Percentiles rank a stretch among this genome's conserved stretches.
Evolutionary conservation across 2,329 filamentous ascomycete genomes (phyloP).

Genomic region (Ophiocordyceps unilateralis): DNA sequence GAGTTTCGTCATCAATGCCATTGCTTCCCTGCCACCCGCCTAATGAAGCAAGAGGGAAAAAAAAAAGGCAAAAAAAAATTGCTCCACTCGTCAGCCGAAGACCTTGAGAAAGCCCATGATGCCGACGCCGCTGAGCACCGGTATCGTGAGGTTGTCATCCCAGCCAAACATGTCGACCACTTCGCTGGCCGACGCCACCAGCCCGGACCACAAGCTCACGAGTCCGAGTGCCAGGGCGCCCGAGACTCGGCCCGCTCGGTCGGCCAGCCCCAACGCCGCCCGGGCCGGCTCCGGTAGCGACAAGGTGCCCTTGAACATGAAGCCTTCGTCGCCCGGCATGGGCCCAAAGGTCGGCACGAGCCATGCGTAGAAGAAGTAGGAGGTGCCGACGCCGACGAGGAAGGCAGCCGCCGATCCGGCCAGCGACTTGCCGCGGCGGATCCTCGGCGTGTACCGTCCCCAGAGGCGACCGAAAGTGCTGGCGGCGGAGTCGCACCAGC

Average conservation of each 20-base stretch:
- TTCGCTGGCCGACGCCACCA: conserved; percentile 78
- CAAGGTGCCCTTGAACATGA: conserved; percentile 65
- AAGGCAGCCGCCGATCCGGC: conserved; percentile 80
- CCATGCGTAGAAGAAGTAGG: conserved; percentile 76
- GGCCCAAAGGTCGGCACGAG: conserved; percentile 53
- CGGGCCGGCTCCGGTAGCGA: conserved; percentile 42
- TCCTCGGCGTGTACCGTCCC: conserved; percentile 71
- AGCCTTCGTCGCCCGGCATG: conserved; percentile 49
- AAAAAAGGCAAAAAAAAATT: too few relatives aligned
- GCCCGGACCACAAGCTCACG: conserved; percentile 75
- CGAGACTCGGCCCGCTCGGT: conserved; percentile 41
- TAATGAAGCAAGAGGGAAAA: too few relatives aligned
- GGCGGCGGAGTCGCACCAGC: conserved; percentile 96
- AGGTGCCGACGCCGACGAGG: conserved; percentile 64
- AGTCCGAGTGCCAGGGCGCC: conserved; percentile 59
- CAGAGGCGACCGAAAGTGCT: conserved; percentile 85
- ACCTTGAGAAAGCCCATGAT: conserved; percentile 84
- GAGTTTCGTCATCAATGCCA: too few relatives aligned
- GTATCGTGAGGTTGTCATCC: conserved; percentile 97
- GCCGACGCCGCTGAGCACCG: conserved; percentile 71
- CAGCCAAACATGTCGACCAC: conserved; percentile 81
- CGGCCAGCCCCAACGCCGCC: conserved; percentile 41
- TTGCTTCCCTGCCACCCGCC: too few relatives aligned
- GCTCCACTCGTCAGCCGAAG: conserved; percentile 39
- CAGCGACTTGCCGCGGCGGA: conserved; percentile 78